Percentiles rank a stretch among this genome's conserved stretches.
phyloP scores from a whole-genome alignment of 169 alveolate genomes.

The Cryptosporidium ryanae region DNA sequence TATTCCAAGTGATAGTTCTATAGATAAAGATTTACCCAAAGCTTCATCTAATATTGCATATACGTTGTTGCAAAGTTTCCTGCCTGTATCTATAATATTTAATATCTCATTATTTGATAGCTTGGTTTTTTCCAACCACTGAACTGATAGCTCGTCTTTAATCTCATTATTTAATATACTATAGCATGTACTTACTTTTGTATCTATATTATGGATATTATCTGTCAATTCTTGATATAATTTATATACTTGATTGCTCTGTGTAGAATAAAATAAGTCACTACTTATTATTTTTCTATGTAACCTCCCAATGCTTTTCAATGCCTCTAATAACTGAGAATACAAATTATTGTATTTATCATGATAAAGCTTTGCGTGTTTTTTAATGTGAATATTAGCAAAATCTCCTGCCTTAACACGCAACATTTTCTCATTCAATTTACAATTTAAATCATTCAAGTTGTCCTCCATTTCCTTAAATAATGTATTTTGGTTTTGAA shows the following conservation, averaged over 20 bases:
- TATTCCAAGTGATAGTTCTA: slow-evolving; percentile 32
- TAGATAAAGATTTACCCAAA: slow-evolving; percentile 22
- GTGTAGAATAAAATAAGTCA: slow-evolving; percentile 20
- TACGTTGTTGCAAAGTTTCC: slow-evolving; percentile 26
- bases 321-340: slow-evolving; percentile 20
- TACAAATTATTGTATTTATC: slow-evolving; percentile 32
- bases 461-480: slow-evolving; percentile 33
- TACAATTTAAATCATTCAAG: background rate
- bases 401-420: slow-evolving; percentile 59
- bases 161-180: slow-evolving; percentile 5
- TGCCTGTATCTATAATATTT: slow-evolving; percentile 47
- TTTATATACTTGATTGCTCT: slow-evolving; percentile 9
- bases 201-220: slow-evolving; percentile 13
- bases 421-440: slow-evolving; percentile 25
- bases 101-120: slow-evolving; percentile 20
- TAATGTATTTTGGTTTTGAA: slow-evolving; percentile 44
- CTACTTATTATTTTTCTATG: slow-evolving; percentile 47
- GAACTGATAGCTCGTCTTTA: slow-evolving; percentile 16
- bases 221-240: slow-evolving; percentile 13
- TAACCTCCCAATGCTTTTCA: slow-evolving; percentile 36
- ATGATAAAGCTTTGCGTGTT: slow-evolving; percentile 50
- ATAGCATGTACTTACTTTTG: slow-evolving; percentile 5
- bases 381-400: slow-evolving; percentile 24
- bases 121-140: slow-evolving; percentile 42
- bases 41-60: slow-evolving; percentile 34